Evolutionary conservation across 345 rosid genomes (phyloP).

Genomic region (Jatropha curcas): DNA sequence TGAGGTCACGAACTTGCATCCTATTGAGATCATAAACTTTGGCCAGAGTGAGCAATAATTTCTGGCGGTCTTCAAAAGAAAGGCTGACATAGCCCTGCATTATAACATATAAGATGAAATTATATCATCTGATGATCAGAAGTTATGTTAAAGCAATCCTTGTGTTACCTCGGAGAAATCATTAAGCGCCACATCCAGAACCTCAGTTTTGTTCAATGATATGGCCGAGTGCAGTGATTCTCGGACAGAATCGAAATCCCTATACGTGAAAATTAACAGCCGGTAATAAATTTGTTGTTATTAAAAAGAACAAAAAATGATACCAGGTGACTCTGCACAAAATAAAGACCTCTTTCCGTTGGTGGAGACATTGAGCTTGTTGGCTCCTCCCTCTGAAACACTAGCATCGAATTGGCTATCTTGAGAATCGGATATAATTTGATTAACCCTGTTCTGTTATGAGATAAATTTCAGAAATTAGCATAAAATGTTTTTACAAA

Average conservation of each 20-base stretch:
- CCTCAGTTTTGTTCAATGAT: slow-evolving; percentile 68
- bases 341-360: slow-evolving; percentile 29
- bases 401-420: slow-evolving; percentile 29
- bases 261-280: slow-evolving; percentile 3
- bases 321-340: neutral
- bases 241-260: slow-evolving; percentile 65
- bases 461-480: neutral
- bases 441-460: slow-evolving; percentile 40
- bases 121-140: neutral
- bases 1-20: slow-evolving; percentile 63
- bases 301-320: neutral
- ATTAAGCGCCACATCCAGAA: slow-evolving; percentile 62
- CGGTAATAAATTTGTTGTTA: neutral
- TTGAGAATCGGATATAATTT: slow-evolving; percentile 33
- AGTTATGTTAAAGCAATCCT: neutral
- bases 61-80: slow-evolving; percentile 55
- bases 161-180: slow-evolving; percentile 69
- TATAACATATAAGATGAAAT: no score
- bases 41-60: slow-evolving; percentile 59
- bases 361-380: slow-evolving; percentile 22
- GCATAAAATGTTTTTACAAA: neutral
- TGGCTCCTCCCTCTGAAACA: slow-evolving; percentile 17
- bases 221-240: slow-evolving; percentile 80
- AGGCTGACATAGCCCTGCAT: slow-evolving; percentile 75
- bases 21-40: slow-evolving; percentile 81